Conservation (phyloP, 2,329 filamentous ascomycete species). For the Exophiala dermatitidis region DNA sequence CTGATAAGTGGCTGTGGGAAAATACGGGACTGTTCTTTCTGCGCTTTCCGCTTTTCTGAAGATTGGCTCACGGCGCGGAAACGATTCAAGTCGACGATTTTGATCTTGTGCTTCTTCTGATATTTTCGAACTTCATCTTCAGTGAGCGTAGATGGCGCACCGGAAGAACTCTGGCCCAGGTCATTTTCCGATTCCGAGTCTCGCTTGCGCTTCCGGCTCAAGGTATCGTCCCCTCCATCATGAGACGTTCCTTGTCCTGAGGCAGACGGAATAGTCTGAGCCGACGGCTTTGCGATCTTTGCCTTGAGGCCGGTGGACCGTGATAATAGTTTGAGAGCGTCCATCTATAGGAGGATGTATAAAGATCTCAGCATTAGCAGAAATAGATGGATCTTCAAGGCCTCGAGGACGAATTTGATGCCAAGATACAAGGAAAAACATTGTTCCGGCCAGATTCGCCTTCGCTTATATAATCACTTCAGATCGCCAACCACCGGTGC, state of each 20-base stretch:
- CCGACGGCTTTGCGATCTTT: conserved; percentile 26
- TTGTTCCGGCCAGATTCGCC: background rate
- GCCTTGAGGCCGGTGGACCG: conserved; percentile 40
- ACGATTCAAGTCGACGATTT: conserved; percentile 64
- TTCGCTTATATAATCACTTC: background rate
- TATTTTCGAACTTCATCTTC: conserved; percentile 60
- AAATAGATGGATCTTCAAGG: background rate
- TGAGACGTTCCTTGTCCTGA: conserved; percentile 35
- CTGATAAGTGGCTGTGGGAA: conserved; percentile 72
- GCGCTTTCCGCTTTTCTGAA: conserved; percentile 40
- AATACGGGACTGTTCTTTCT: conserved; percentile 50
- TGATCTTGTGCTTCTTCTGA: conserved; percentile 73
- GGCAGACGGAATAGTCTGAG: conserved; percentile 34
- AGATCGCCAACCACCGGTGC: background rate
- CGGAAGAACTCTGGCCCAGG: background rate
- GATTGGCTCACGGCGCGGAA: conserved; percentile 28
- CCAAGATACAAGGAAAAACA: background rate
- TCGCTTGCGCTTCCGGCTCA: conserved; percentile 35
- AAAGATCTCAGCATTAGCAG: too few species aligned
- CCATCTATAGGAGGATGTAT: conserved; percentile 30
- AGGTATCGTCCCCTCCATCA: conserved; percentile 23
- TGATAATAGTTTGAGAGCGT: conserved; percentile 41
- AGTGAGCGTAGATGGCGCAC: background rate
- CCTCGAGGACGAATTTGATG: conserved; percentile 2
- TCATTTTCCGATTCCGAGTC: conserved; percentile 28